phyloP scores from a whole-genome alignment of 2,329 filamentous ascomycete species.

The Xylariaceae sp. region DNA sequence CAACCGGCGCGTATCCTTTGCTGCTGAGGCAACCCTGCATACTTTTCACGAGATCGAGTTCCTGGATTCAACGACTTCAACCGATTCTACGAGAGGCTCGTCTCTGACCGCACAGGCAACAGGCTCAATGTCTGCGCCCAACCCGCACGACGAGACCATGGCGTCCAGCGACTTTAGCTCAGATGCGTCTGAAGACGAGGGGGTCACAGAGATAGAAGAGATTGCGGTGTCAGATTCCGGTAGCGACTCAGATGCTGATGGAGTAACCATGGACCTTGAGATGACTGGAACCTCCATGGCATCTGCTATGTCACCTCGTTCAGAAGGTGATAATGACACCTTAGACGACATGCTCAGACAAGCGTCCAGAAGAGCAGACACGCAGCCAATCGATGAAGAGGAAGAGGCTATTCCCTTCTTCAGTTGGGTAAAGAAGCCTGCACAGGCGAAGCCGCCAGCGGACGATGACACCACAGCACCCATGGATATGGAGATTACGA shows the following conservation, averaged over 20 bases:
- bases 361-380: slow-evolving; percentile 70
- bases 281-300: slow-evolving; percentile 63
- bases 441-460: slow-evolving; percentile 27
- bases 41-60: slow-evolving; percentile 95
- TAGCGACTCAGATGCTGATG: slow-evolving; percentile 59
- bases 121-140: slow-evolving; percentile 27
- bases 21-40: slow-evolving; percentile 92
- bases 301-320: slow-evolving; percentile 53
- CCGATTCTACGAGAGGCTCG: slow-evolving; percentile 70
- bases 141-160: slow-evolving; percentile 56
- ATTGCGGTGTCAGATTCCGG: slow-evolving; percentile 43
- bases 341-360: slow-evolving; percentile 73
- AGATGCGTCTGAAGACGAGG: slow-evolving; percentile 51
- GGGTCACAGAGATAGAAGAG: slow-evolving; percentile 47
- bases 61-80: slow-evolving; percentile 79
- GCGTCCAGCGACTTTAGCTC: slow-evolving; percentile 77
- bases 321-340: slow-evolving; percentile 61
- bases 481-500: slow-evolving; percentile 54
- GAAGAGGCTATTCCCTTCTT: slow-evolving; percentile 73
- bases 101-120: slow-evolving; percentile 39
- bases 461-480: slow-evolving; percentile 38
- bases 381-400: slow-evolving; percentile 59
- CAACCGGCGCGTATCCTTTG: slow-evolving; percentile 91
- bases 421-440: slow-evolving; percentile 62
- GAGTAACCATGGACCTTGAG: slow-evolving; percentile 74